Percentiles rank a stretch among this genome's conserved stretches.
phyloP scores from a whole-genome alignment of 1,139 yeast genomes.

The Yamadazyma atmosphaerica region DNA sequence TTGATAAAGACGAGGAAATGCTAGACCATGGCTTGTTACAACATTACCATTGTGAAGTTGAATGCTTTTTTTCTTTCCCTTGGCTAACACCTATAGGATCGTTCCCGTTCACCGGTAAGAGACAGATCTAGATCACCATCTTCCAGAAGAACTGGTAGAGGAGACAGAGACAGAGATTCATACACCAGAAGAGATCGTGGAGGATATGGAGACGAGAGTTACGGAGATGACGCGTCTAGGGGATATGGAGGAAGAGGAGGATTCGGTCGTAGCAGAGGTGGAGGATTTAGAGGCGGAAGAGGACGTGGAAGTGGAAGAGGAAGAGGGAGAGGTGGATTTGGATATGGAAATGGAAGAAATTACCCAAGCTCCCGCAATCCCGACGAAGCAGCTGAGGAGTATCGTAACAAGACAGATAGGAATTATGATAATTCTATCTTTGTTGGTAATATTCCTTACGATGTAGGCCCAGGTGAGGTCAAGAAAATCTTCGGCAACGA shows the following conservation, averaged over 20 bases:
- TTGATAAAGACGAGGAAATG: no score
- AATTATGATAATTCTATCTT: slow-evolving; percentile 70
- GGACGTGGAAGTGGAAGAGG: slow-evolving; percentile 13
- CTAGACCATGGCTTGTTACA: neutral
- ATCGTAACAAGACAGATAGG: slow-evolving; percentile 52
- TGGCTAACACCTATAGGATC: slow-evolving; percentile 38
- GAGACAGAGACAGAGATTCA: slow-evolving; percentile 12
- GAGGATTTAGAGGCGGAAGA: slow-evolving; percentile 21
- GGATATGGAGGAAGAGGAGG: slow-evolving; percentile 19
- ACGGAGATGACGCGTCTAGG: slow-evolving; percentile 15
- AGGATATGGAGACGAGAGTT: slow-evolving; percentile 13
- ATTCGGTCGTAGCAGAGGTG: slow-evolving; percentile 19
- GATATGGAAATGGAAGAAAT: slow-evolving; percentile 22
- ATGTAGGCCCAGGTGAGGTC: slow-evolving; percentile 58
- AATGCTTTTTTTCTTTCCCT: neutral
- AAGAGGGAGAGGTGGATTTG: slow-evolving; percentile 18
- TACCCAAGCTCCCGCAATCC: slow-evolving; percentile 19
- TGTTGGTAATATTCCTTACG: slow-evolving; percentile 73
- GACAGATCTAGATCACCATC: slow-evolving; percentile 38
- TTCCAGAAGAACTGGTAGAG: slow-evolving; percentile 17
- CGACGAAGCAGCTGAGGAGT: slow-evolving; percentile 30
- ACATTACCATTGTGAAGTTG: neutral
- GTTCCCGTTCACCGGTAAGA: slow-evolving; percentile 49
- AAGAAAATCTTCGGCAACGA: slow-evolving; percentile 58
- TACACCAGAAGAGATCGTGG: slow-evolving; percentile 22